phyloP scores from a whole-genome alignment of 2,329 filamentous ascomycete genomes.

The Penicillium paneum region DNA sequence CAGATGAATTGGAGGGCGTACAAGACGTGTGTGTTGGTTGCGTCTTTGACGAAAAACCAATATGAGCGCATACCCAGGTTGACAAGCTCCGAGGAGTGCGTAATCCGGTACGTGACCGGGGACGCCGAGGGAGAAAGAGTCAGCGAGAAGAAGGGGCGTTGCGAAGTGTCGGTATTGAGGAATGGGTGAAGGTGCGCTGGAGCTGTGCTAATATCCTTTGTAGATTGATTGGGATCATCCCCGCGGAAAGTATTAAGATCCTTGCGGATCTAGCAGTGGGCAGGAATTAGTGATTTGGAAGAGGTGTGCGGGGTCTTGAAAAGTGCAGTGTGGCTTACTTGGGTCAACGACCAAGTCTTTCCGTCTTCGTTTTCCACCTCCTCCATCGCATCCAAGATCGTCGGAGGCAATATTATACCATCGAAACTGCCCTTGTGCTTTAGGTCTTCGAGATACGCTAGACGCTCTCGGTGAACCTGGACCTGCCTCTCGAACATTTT shows the following conservation, averaged over 20 bases:
- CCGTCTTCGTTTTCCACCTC: slow-evolving; percentile 5
- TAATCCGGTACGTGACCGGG: slow-evolving; percentile 14
- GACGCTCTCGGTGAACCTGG: slow-evolving; percentile 13
- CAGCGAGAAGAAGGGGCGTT: slow-evolving; percentile 1
- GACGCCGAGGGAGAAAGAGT: not conserved
- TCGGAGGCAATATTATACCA: slow-evolving; percentile 11
- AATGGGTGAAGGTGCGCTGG: not conserved
- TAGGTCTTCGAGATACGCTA: slow-evolving; percentile 12
- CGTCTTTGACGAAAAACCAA: slow-evolving; percentile 20
- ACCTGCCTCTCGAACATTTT: slow-evolving; percentile 21
- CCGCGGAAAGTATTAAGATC: not conserved
- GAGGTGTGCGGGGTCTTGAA: not conserved
- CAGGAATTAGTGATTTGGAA: not conserved
- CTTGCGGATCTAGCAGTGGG: slow-evolving; percentile 1
- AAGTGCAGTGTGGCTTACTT: not conserved
- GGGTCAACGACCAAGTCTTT: slow-evolving; percentile 10
- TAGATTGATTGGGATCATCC: not conserved
- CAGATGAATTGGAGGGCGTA: slow-evolving; percentile 18
- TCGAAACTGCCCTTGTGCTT: slow-evolving; percentile 12
- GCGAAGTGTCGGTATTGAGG: not conserved
- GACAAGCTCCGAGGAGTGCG: slow-evolving; percentile 17
- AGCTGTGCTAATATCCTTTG: not conserved
- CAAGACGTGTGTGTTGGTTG: slow-evolving; percentile 15
- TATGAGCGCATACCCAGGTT: slow-evolving; percentile 12
- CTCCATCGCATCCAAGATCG: slow-evolving; percentile 9